Evolutionary conservation across 2,329 filamentous ascomycete genomes (phyloP), one percentile per base, ranked within the genome.

Genomic region (Fusarium sp.): DNA sequence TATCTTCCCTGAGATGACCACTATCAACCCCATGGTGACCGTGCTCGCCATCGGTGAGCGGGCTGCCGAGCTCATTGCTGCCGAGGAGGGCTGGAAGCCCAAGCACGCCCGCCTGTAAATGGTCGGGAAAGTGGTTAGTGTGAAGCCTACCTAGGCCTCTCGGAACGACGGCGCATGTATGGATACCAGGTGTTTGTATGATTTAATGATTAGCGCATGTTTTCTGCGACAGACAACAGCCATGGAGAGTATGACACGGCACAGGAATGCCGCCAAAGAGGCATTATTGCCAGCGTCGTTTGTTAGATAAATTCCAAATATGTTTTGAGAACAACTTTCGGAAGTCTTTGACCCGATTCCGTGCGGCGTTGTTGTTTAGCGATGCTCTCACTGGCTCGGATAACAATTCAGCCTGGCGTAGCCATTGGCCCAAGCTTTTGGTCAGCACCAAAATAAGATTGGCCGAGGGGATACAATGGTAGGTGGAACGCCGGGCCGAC

Each of bases 11-110:
- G 93, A 93, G 71, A 97, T 97, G 91, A 88, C 93, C 54, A 93
- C 90, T 64, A 93, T 97, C 82, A 97, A 97, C 86, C 95, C 94
- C 68, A 97, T 97, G 95, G 86, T 97, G 80, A 98, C 95, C 2
- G 95, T 97, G 6, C 83, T 97, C 80, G 92, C 91, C 63, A 90
- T 97, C 78, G 95, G 94, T 9, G 95, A 98, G 89, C 89, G 93
- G 67, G 92, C 91, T 7, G 95, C 95, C 0, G 95, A 98, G 87
- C 83, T 98, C 82, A 92, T 98, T 71, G 83, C 83, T 81, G 92
- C 92, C 33, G 88, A 92, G 81, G 91, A 94, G 75, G 93, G 83
- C 54, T 84, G 82, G 82, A 84, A 83, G 78, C 78, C 79, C 37
- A 76, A 76, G 71, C 76, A 75, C 62, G 76, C 82, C 45, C 79